phyloP scores from a whole-genome alignment of 2,329 filamentous ascomycete species.

The Monosporascus cannonballus region DNA sequence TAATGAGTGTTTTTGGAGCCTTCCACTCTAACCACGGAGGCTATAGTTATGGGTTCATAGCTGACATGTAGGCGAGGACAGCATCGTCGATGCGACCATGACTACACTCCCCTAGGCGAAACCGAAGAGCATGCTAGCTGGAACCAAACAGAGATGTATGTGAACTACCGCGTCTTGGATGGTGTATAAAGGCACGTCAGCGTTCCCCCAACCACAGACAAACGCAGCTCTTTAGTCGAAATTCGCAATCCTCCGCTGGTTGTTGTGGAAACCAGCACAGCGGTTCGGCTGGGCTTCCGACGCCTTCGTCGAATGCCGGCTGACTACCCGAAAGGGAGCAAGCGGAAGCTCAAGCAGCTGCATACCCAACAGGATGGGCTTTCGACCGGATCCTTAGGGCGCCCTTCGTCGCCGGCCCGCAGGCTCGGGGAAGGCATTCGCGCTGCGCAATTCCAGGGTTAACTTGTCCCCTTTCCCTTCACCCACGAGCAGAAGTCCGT shows the following conservation, averaged over 20 bases:
- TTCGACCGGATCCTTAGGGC: slow-evolving; percentile 48
- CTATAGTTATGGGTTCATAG: too few species aligned
- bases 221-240: slow-evolving; percentile 2
- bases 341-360: slow-evolving; percentile 38
- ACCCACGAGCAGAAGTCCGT: too few species aligned
- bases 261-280: slow-evolving; percentile 8
- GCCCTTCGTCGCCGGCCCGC: slow-evolving; percentile 46
- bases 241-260: slow-evolving; percentile 8
- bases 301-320: slow-evolving; percentile 39
- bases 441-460: slow-evolving; percentile 25
- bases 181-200: slow-evolving; percentile 6
- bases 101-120: too few species aligned
- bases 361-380: slow-evolving; percentile 42
- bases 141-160: too few species aligned
- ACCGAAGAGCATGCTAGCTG: too few species aligned
- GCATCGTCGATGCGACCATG: too few species aligned
- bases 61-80: too few species aligned
- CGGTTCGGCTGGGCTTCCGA: slow-evolving; percentile 34
- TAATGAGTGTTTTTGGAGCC: too few species aligned
- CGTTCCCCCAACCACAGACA: slow-evolving; percentile 3
- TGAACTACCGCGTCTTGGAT: too few species aligned
- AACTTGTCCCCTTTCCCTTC: too few species aligned
- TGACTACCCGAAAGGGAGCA: slow-evolving; percentile 40
- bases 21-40: too few species aligned
- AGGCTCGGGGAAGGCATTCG: slow-evolving; percentile 43